Evolutionary conservation across 108 stramenopile genomes (phyloP).

Genomic region (Parietichytrium sp.): DNA sequence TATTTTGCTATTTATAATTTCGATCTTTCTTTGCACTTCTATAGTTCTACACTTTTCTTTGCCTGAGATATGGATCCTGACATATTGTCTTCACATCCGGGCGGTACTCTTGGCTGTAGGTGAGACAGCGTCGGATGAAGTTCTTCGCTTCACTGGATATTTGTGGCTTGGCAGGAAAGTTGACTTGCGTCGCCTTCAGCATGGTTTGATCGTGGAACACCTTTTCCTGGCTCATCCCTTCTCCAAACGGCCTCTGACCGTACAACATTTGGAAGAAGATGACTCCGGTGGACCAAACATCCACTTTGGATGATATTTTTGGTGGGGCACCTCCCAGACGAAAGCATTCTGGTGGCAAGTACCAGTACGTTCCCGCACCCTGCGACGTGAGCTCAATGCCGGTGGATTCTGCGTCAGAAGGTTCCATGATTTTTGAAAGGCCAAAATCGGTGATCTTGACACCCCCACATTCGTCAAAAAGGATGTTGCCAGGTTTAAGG

Average conservation of each 20-base stretch:
- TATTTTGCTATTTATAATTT: no score
- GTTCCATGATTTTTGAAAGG: constrained; percentile 66
- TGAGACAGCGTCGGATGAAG: constrained; percentile 84
- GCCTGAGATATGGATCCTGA: constrained; percentile 68
- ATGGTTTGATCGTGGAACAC: constrained; percentile 82
- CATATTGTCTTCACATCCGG: constrained; percentile 85
- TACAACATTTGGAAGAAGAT: constrained; percentile 99
- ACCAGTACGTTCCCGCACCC: constrained; percentile 99
- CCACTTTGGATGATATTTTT: constrained; percentile 87
- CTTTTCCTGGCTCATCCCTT: constrained; percentile 90
- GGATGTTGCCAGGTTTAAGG: constrained; percentile 89
- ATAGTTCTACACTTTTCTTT: neutral
- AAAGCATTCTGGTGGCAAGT: constrained; percentile 98
- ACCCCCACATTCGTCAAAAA: constrained; percentile 89
- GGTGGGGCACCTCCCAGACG: neutral
- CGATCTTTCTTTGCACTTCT: no score
- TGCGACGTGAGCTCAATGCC: constrained; percentile 98
- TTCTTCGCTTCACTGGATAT: constrained; percentile 86
- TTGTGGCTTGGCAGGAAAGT: constrained; percentile 75
- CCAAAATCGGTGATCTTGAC: constrained; percentile 99
- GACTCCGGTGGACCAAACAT: constrained; percentile 98
- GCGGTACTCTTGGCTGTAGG: constrained; percentile 79
- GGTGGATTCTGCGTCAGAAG: constrained; percentile 50
- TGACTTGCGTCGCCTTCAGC: constrained; percentile 83
- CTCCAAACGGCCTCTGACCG: constrained; percentile 93